phyloP scores from a whole-genome alignment of 2,329 filamentous ascomycete genomes.

The Diaporthe citriasiana region DNA sequence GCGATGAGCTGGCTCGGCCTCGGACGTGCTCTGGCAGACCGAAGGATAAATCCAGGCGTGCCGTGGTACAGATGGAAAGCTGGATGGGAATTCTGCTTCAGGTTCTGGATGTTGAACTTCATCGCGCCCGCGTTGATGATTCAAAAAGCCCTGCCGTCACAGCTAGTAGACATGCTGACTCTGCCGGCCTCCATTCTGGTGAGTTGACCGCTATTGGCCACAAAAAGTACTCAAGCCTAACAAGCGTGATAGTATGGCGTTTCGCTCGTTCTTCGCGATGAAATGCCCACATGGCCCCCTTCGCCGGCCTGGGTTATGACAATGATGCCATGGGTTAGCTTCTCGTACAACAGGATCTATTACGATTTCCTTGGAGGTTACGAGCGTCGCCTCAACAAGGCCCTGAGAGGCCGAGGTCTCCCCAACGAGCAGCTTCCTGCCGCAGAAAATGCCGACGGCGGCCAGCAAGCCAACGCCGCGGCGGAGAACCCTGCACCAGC shows the following conservation, averaged over 20 bases:
- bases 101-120: slow-evolving; percentile 55
- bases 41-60: slow-evolving; percentile 29
- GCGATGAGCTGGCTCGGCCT: slow-evolving; percentile 58
- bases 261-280: slow-evolving; percentile 59
- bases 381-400: slow-evolving; percentile 63
- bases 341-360: slow-evolving; percentile 61
- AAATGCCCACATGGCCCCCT: slow-evolving; percentile 67
- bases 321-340: slow-evolving; percentile 60
- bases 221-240: slow-evolving; percentile 21
- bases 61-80: slow-evolving; percentile 40
- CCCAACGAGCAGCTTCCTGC: slow-evolving; percentile 45
- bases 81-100: slow-evolving; percentile 43
- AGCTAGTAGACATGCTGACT: slow-evolving; percentile 57
- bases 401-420: slow-evolving; percentile 55
- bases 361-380: slow-evolving; percentile 61
- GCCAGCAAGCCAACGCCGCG: slow-evolving; percentile 34
- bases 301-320: slow-evolving; percentile 65
- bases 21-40: slow-evolving; percentile 29
- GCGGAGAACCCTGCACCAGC: slow-evolving; percentile 34
- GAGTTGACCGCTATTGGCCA: slow-evolving; percentile 43
- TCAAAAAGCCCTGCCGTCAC: slow-evolving; percentile 58
- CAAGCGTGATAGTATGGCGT: slow-evolving; percentile 59
- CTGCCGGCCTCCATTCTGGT: slow-evolving; percentile 60
- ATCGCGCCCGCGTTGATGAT: slow-evolving; percentile 63
- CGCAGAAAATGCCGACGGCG: slow-evolving; percentile 34